Base-by-base conservation (phyloP, 495 filamentous ascomycete species). In the Aspergillus saccharolyticus region DNA sequence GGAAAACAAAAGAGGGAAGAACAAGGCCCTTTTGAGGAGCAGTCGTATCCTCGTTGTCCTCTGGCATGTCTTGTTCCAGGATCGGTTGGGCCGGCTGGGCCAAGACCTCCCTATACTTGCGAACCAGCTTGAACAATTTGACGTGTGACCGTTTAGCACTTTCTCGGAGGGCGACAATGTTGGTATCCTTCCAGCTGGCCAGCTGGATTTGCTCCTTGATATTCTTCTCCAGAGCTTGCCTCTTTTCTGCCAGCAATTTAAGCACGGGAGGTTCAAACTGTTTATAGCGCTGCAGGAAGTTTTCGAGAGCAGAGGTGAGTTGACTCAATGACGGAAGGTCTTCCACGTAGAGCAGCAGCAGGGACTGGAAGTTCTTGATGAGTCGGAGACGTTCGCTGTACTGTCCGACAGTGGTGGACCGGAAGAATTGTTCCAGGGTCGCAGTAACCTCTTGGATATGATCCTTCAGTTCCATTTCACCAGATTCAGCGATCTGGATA, bases 101-200 rank as follows among this genome's bases (percentile, higher is more conserved):
- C 18, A 97, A 80, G 16, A 89, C 69, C 28, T 75, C 80, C 25
- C 94, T 80, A 67, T 95, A 97, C 72, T 95, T 96, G 49, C 89
- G 81, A 51, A 99, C 89, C 24, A 95, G 73, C 63, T 90, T 93
- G 71, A 95, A 93, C 10, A 99, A 78, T 67, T 95, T 96, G 61
- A 87, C 83, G 67, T 97, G 95, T 8, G 93, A 97, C 55, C 87
- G 84, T 65, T 86, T 83, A 1, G 94, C 90, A 70, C 91, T 96
- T 57, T 96, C 91, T 64, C 83, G 79, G 42, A 99, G 73, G 7
- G 90, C 88, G 53, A 88, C 84, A 52, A 99, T 93, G 60, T 96
- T 97, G 20, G 88, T 96, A 62, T 97, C 95, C 65, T 95, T 94
- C 95, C 95, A 97, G 66, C 89, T 96, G 1, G 90, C 89, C 55